Conservation (phyloP, 495 filamentous ascomycete genomes). For the Lasiosphaeris hirsuta region DNA sequence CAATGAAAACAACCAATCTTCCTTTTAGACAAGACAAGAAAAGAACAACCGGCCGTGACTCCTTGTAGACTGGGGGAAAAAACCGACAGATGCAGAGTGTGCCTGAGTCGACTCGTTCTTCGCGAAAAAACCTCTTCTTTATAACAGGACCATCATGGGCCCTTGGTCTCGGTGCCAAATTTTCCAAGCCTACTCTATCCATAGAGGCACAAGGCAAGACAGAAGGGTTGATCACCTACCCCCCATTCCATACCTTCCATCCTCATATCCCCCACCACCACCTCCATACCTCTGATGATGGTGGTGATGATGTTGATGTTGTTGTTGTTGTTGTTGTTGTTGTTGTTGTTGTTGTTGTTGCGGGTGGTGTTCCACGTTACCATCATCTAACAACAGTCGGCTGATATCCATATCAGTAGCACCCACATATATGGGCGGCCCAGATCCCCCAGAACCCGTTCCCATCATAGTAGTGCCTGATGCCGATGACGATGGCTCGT, state of each 20-base stretch:
- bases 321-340: background rate
- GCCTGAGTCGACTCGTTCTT: background rate
- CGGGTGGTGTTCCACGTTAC: background rate
- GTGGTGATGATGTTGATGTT: background rate
- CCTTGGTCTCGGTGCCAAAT: background rate
- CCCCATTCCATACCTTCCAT: too few species aligned
- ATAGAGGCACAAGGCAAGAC: too few species aligned
- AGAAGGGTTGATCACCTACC: too few species aligned
- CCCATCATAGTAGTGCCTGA: too few species aligned
- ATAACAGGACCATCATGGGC: background rate
- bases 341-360: background rate
- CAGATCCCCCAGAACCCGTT: constrained; percentile 1
- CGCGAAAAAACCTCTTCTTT: too few species aligned
- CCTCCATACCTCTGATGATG: background rate
- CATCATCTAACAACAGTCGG: constrained; percentile 19
- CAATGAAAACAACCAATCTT: constrained; percentile 1
- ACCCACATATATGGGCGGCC: constrained; percentile 10
- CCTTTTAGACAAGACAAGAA: background rate
- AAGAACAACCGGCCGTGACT: background rate
- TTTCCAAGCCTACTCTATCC: too few species aligned
- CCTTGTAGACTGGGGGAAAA: background rate
- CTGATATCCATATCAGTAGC: constrained; percentile 19
- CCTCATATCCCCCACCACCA: too few species aligned
- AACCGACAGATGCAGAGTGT: background rate
- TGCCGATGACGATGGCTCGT: constrained; percentile 10